A percentile compares a stretch with the other conserved stretches of the same genome.
Evolutionary conservation across 2,329 filamentous ascomycete genomes (phyloP).

Genomic region (Colletotrichum shisoi): DNA sequence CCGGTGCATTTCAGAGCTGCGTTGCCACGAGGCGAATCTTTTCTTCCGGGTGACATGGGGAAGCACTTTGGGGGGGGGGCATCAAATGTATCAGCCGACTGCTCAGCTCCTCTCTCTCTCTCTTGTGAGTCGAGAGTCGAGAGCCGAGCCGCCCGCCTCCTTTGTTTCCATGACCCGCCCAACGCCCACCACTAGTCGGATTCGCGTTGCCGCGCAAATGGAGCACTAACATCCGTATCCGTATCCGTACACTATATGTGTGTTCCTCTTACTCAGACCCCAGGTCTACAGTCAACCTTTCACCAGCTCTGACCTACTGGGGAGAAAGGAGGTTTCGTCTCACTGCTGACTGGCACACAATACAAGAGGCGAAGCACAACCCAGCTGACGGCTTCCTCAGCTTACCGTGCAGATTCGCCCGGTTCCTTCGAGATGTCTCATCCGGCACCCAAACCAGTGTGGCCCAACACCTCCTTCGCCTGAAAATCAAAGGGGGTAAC

Average conservation of each 20-base stretch:
- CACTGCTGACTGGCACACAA: background rate
- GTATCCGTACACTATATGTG: background rate
- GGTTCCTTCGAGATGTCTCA: conserved; percentile 4
- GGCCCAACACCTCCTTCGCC: conserved; percentile 10
- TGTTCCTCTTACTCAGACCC: background rate
- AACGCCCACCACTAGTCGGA: background rate
- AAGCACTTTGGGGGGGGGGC: background rate
- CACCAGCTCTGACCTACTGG: background rate
- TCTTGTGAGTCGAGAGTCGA: conserved; percentile 7
- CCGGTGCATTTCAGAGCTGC: conserved; percentile 24
- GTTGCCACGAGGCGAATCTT: conserved; percentile 27
- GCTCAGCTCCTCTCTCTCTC: background rate
- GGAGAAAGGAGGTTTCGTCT: background rate
- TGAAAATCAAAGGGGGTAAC: conserved; percentile 15
- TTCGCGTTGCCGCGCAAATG: background rate
- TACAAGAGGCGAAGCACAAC: background rate
- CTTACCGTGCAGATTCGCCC: background rate
- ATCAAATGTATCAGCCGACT: conserved; percentile 26
- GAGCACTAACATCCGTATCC: background rate
- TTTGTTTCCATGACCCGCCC: conserved; percentile 13
- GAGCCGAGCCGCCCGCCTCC: conserved; percentile 5
- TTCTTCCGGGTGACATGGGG: conserved; percentile 1
- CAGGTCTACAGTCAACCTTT: background rate
- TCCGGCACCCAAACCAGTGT: conserved; percentile 1
- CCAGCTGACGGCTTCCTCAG: background rate